phyloP scores from a whole-genome alignment of 1,284 basidiomycete species.

The Apiotrichum domesticum region DNA sequence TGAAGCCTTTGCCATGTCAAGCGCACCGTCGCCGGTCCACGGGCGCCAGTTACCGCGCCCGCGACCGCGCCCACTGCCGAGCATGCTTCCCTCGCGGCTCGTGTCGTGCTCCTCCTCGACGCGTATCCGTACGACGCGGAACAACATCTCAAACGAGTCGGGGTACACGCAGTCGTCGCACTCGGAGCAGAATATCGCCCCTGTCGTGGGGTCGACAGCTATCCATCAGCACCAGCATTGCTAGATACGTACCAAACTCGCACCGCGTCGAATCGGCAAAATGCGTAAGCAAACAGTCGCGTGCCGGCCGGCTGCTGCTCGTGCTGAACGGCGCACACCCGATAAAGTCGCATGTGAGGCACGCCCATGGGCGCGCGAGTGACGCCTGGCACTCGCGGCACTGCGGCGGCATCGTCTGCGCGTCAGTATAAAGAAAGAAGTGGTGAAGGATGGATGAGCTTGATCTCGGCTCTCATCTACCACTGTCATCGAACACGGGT shows the following conservation, averaged over 20 bases:
- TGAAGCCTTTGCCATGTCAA: conserved; percentile 8
- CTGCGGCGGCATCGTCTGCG: conserved; percentile 50
- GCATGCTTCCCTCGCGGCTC: conserved; percentile 51
- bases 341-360: conserved; percentile 66
- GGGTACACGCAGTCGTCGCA: conserved; percentile 60
- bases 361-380: conserved; percentile 67
- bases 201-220: conserved; percentile 59
- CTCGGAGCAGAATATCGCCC: conserved; percentile 55
- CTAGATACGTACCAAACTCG: conserved; percentile 59
- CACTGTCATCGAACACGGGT: no score
- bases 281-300: conserved; percentile 28
- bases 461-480: no score
- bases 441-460: no score
- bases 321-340: conserved; percentile 59
- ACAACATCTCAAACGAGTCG: conserved; percentile 47
- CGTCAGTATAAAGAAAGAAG: background rate
- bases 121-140: conserved; percentile 46
- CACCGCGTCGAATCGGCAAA: conserved; percentile 43
- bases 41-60: conserved; percentile 30
- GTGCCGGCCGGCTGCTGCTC: conserved; percentile 51
- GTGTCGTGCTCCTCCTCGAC: conserved; percentile 54
- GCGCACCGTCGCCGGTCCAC: conserved; percentile 19
- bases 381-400: conserved; percentile 60
- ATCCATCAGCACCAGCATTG: background rate
- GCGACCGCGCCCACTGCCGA: conserved; percentile 47